These are phyloP conservation scores for Musa itinerans DNA, from an alignment of 176 grass and related monocot genomes.

Conservation along the genomic window DNA sequence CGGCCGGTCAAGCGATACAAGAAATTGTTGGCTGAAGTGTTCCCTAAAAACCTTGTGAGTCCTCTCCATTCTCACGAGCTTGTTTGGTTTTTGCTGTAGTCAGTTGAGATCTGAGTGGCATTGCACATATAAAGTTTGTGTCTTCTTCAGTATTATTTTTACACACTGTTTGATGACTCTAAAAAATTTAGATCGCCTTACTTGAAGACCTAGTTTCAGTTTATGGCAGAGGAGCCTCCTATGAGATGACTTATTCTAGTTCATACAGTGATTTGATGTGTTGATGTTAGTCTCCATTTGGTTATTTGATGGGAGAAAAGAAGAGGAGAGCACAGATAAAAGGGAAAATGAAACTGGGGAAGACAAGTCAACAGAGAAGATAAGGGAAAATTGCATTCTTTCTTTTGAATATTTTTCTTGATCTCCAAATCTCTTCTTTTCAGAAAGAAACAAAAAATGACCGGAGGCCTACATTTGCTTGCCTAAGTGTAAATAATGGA, in stretches of 20 bases:
- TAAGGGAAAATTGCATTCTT: background rate
- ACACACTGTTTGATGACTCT: background rate
- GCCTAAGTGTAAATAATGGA: too few relatives aligned
- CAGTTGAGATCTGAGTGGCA: background rate
- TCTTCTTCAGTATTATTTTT: background rate
- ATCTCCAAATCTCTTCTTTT: background rate
- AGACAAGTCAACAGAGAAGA: background rate
- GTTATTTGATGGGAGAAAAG: background rate
- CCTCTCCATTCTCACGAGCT: constrained; percentile 1
- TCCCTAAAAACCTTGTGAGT: constrained; percentile 74
- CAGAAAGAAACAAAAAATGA: too few relatives aligned
- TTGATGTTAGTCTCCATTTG: background rate
- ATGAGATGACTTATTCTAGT: background rate
- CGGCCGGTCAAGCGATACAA: constrained; percentile 97
- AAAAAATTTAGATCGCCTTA: background rate
- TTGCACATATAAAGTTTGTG: constrained; percentile 1
- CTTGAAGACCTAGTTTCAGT: background rate
- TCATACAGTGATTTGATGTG: background rate
- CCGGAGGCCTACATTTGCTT: too few relatives aligned
- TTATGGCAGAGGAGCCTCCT: background rate
- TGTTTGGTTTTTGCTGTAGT: background rate
- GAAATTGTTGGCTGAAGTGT: constrained; percentile 95
- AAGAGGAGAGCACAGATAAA: background rate
- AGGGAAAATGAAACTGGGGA: background rate
- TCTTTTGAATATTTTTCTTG: background rate